These are phyloP conservation scores for Coniferiporia weirii DNA, from an alignment of 1,284 basidiomycete species.

Conservation along the genomic window DNA sequence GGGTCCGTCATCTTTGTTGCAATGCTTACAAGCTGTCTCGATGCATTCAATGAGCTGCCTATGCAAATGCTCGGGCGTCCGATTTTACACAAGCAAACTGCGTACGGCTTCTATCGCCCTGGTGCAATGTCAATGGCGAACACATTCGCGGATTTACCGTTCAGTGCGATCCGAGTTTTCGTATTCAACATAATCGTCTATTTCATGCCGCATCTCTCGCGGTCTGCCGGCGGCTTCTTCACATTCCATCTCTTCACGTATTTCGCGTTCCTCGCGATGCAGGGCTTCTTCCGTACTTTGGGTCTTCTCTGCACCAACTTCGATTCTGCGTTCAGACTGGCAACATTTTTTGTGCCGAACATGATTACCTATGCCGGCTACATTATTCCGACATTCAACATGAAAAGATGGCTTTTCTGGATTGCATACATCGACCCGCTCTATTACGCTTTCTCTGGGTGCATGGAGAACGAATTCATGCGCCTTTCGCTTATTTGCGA, in stretches of 20 bases:
- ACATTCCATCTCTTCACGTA: conserved; percentile 68
- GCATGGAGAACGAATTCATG: conserved; percentile 83
- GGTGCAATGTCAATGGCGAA: conserved; percentile 70
- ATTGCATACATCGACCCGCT: conserved; percentile 34
- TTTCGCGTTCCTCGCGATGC: conserved; percentile 57
- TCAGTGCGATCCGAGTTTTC: conserved; percentile 59
- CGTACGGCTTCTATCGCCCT: conserved; percentile 78
- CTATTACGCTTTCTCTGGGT: conserved; percentile 69
- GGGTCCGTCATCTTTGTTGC: conserved; percentile 78
- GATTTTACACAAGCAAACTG: conserved; percentile 62
- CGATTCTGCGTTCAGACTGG: conserved; percentile 55
- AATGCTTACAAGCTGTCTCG: conserved; percentile 68
- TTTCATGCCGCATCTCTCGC: conserved; percentile 64
- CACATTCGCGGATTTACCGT: conserved; percentile 72
- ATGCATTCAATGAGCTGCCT: conserved; percentile 77
- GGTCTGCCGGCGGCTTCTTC: conserved; percentile 63
- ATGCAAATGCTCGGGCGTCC: conserved; percentile 73
- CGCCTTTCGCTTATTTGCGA: conserved; percentile 68
- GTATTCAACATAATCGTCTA: conserved; percentile 71
- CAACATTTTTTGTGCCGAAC: conserved; percentile 59
- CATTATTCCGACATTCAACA: conserved; percentile 65
- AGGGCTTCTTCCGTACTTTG: conserved; percentile 71
- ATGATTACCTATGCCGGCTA: conserved; percentile 68
- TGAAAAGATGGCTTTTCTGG: conserved; percentile 91
- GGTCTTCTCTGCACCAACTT: conserved; percentile 62